Evolutionary conservation across 2,329 filamentous ascomycete genomes (phyloP).

Genomic region (Penicillium sp.): DNA sequence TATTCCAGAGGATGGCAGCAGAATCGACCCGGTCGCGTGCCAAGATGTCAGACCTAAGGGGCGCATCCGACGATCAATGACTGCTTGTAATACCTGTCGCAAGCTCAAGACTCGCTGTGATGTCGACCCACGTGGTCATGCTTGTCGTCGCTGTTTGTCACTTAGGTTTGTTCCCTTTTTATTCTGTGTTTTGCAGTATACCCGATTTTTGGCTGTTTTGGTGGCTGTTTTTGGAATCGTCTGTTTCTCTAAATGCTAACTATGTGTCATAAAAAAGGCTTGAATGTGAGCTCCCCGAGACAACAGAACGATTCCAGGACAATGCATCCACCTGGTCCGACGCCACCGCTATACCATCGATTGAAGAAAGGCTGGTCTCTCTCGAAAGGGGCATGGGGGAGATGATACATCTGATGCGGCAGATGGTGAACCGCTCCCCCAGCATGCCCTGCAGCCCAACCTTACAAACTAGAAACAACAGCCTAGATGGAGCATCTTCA

Average conservation of each 20-base stretch:
- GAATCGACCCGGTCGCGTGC: conserved; percentile 24
- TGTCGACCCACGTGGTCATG: conserved; percentile 36
- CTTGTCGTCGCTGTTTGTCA: conserved; percentile 40
- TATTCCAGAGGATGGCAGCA: conserved; percentile 25
- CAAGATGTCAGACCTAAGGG: conserved; percentile 33
- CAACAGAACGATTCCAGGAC: conserved; percentile 36
- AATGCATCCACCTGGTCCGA: conserved; percentile 34
- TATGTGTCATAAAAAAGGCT: conserved; percentile 25
- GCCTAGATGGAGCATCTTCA: conserved; percentile 26
- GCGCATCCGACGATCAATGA: conserved; percentile 40
- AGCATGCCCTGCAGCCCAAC: conserved; percentile 19
- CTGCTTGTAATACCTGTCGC: conserved; percentile 39
- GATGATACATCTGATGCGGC: conserved; percentile 37
- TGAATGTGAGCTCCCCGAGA: conserved; percentile 38
- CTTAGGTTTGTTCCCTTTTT: conserved; percentile 30
- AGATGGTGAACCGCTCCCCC: conserved; percentile 31
- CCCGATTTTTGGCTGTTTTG: not conserved
- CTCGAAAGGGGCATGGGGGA: conserved; percentile 37
- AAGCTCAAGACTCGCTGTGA: conserved; percentile 42
- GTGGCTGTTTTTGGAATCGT: no score
- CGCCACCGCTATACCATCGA: conserved; percentile 33
- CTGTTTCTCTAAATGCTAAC: conserved; percentile 7
- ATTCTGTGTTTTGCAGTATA: not conserved
- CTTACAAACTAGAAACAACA: conserved; percentile 23
- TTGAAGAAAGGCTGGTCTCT: conserved; percentile 36